Conservation (phyloP, 352 stramenopile species). For the Phytophthora rubi region DNA sequence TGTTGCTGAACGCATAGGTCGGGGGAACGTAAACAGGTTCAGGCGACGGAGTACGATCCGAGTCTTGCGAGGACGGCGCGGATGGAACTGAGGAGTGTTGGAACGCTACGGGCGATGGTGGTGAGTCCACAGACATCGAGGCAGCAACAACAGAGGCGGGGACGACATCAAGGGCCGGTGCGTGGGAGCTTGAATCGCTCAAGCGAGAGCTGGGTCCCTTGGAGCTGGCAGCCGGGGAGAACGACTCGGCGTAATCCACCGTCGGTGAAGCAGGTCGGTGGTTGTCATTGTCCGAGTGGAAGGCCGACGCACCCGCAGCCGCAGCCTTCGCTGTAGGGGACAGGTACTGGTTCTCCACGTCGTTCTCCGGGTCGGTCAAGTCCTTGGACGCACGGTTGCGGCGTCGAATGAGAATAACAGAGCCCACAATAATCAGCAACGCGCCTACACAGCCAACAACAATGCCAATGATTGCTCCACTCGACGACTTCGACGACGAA, state of each 20-base stretch:
- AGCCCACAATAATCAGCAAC: conserved; percentile 71
- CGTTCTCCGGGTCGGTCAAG: conserved; percentile 42
- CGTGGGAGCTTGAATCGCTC: conserved; percentile 16
- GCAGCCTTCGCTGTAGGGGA: conserved; percentile 61
- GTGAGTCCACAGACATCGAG: conserved; percentile 29
- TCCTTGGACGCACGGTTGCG: conserved; percentile 49
- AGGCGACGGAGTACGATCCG: conserved; percentile 18
- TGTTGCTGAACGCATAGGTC: conserved; percentile 39
- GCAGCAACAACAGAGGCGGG: conserved; percentile 41
- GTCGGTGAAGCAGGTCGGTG: conserved; percentile 50
- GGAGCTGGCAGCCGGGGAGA: conserved; percentile 45
- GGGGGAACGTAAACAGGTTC: conserved; percentile 29
- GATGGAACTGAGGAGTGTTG: conserved; percentile 28
- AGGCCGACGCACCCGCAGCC: conserved; percentile 34
- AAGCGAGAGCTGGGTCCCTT: conserved; percentile 28
- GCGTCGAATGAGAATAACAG: conserved; percentile 71
- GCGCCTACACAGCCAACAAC: conserved; percentile 47
- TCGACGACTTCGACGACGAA: conserved; percentile 26
- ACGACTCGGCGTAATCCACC: conserved; percentile 59
- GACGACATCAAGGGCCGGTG: conserved; percentile 5
- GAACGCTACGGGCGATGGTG: conserved; percentile 19
- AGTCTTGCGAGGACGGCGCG: conserved; percentile 21
- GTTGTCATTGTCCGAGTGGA: conserved; percentile 43
- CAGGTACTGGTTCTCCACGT: conserved; percentile 67
- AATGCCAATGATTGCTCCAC: conserved; percentile 45